A percentile compares a stretch with the other conserved stretches of the same genome.
Conservation (phyloP, 257 asterid species). For the Lycium barbarum region DNA sequence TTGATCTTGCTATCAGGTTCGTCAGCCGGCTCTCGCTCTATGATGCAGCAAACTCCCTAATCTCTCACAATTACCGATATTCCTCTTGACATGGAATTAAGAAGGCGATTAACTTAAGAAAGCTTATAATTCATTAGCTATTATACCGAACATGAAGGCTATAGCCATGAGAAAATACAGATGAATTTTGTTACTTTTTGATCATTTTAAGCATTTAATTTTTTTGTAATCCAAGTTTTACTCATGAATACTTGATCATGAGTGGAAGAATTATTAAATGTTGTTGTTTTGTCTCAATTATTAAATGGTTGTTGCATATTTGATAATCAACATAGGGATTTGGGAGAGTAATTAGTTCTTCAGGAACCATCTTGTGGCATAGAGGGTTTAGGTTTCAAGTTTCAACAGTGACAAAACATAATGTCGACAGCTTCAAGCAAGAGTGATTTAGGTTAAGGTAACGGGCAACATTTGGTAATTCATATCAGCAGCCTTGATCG, state of each 20-base stretch:
- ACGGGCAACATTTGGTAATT: neutral
- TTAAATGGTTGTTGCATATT: neutral
- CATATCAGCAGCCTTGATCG: neutral
- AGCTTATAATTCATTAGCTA: neutral
- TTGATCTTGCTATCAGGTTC: slow-evolving; percentile 18
- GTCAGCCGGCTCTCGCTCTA: neutral
- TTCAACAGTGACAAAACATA: neutral
- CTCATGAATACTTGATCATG: slow-evolving; percentile 9
- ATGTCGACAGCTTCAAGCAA: neutral
- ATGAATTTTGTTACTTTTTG: neutral
- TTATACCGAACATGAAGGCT: slow-evolving; percentile 12
- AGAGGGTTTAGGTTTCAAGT: neutral
- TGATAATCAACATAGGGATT: neutral
- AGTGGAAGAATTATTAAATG: neutral
- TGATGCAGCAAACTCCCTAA: neutral
- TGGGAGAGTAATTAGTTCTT: slow-evolving; percentile 22
- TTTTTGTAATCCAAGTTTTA: neutral
- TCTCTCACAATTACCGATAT: neutral
- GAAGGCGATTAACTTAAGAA: neutral
- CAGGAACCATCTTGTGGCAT: neutral
- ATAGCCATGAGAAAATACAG: neutral
- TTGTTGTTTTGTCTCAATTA: slow-evolving; percentile 7
- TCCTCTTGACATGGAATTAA: neutral
- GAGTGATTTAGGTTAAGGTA: neutral
- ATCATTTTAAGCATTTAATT: neutral